Evolutionary conservation across 2,329 filamentous ascomycete species (phyloP), one percentile per base, ranked within the genome.

Genomic region (Diaporthe sp.): DNA sequence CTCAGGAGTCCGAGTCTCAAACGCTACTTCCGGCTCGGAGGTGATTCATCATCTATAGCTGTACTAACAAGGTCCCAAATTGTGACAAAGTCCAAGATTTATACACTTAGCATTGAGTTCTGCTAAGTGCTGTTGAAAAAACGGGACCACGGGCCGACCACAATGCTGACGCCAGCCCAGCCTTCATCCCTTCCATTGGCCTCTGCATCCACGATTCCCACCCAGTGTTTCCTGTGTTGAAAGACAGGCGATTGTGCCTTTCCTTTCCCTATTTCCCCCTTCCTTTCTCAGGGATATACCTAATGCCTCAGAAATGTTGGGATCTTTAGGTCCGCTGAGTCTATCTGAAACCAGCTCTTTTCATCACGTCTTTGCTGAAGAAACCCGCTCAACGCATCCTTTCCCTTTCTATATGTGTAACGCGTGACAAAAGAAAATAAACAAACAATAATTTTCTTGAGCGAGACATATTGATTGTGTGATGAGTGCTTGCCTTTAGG

Each of bases 241-340:
- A 12, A 12, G 37, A 9, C 37, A 39, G 37, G 37, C 37, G 37
- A 9, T 39, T 39, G 9, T 39, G 37, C 37, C 37, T 39, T 39
- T 12, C 37, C 37, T 39, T 39, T 39, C 37, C 10, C 9, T 39
- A 10, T 39, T 39, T 4, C 31, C 31, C 31, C 31, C 31, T 31
- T 31, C 31, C 31, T 31, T 31, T 31, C 34, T 37, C 34, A 37
- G 34, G 34, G 9, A 10, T 37, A 37, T 39, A 39, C 37, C 37
- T 39, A 12, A 39, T 39, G 37, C 9, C 81, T 4, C 72, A 78
- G 81, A 75, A 75, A 39, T 6, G 19, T 39, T 39, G 25, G 19
- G 13, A 31, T 6, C 15, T 57, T 15, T 10, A 25, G 34, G 34
- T 12, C 12, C 34, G 2, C 2, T 17, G n/a, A 8, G 5, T 39